Evolutionary conservation across 345 rosid species (phyloP).

Genomic region (Rhizophora apiculata): DNA sequence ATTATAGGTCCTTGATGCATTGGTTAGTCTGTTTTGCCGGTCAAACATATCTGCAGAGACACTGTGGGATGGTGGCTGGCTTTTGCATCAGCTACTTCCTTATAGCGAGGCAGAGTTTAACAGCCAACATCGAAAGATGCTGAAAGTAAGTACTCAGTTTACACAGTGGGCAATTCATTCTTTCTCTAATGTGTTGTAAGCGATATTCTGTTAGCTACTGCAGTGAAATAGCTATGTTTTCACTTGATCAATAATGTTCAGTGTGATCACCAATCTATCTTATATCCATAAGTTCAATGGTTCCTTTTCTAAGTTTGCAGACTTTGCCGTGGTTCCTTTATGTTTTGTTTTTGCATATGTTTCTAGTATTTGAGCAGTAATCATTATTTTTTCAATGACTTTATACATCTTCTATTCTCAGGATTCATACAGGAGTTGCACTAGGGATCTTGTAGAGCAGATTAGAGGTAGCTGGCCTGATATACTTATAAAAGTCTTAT

Average conservation of each 20-base stretch:
- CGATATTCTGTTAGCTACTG: no score
- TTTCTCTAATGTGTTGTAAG: background rate
- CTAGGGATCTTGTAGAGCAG: conserved; percentile 49
- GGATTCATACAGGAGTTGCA: conserved; percentile 68
- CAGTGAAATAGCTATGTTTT: no score
- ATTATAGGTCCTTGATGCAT: conserved; percentile 76
- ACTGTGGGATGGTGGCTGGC: conserved; percentile 98
- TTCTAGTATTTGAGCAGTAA: background rate
- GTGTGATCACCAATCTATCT: background rate
- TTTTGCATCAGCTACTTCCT: conserved; percentile 92
- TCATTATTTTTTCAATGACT: background rate
- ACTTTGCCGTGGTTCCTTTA: no score
- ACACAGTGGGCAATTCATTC: background rate
- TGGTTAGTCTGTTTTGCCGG: conserved; percentile 85
- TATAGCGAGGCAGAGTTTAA: conserved; percentile 82
- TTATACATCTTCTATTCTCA: conserved; percentile 27
- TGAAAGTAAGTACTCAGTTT: conserved; percentile 46
- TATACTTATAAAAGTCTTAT: conserved; percentile 57
- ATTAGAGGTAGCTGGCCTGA: conserved; percentile 84
- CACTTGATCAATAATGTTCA: no score
- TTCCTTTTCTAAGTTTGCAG: background rate
- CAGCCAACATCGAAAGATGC: conserved; percentile 61
- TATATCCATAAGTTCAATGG: background rate
- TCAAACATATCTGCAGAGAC: conserved; percentile 84
- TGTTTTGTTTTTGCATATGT: background rate